Evolutionary conservation across 2,329 filamentous ascomycete species (phyloP).

Genomic region (Ophiognomonia clavigignenti-juglandacearum): DNA sequence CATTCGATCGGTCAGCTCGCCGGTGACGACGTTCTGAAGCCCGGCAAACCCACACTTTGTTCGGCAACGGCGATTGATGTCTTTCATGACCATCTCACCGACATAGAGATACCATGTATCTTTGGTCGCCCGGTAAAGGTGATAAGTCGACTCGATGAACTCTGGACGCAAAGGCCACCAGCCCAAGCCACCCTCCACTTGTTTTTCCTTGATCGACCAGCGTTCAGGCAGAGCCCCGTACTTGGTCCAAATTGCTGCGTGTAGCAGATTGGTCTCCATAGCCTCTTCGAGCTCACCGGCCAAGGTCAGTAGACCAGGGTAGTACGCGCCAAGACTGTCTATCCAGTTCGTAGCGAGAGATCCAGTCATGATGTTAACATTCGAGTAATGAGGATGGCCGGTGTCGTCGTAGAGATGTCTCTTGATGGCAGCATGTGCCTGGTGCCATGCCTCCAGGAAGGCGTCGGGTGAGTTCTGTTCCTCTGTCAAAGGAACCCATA

Average conservation of each 20-base stretch:
- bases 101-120: constrained; percentile 97
- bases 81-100: constrained; percentile 88
- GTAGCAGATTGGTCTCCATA: constrained; percentile 81
- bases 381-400: constrained; percentile 88
- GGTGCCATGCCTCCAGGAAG: constrained; percentile 79
- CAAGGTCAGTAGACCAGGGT: constrained; percentile 79
- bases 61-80: constrained; percentile 85
- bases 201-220: constrained; percentile 81
- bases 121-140: constrained; percentile 87
- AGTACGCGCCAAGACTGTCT: constrained; percentile 92
- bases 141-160: constrained; percentile 95
- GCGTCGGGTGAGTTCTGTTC: constrained; percentile 68
- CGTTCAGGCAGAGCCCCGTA: constrained; percentile 92
- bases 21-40: constrained; percentile 73
- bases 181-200: constrained; percentile 78
- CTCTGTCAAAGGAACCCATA: constrained; percentile 55
- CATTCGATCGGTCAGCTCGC: constrained; percentile 90
- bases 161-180: constrained; percentile 97
- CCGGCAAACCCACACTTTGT: constrained; percentile 92
- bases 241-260: constrained; percentile 89
- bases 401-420: constrained; percentile 82
- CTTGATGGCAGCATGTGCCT: constrained; percentile 81
- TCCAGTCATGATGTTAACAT: constrained; percentile 82
- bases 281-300: constrained; percentile 90
- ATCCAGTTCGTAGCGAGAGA: constrained; percentile 91